Conservation (phyloP, 345 rosid species). For the Bruguiera parviflora region DNA sequence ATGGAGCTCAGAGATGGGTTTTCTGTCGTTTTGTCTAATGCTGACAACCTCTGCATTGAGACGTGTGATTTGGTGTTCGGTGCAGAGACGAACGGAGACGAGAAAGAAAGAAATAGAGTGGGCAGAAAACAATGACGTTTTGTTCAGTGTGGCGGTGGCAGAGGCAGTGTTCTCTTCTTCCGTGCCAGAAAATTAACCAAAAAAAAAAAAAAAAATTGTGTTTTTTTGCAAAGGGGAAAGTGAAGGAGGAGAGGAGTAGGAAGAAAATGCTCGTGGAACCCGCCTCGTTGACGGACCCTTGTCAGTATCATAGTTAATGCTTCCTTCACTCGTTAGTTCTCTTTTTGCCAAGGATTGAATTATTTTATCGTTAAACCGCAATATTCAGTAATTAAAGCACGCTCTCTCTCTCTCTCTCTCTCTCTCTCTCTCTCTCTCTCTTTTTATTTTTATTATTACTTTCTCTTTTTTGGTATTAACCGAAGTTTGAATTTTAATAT, state of each 20-base stretch:
- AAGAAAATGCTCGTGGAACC: slow-evolving; percentile 45
- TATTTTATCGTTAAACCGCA: too few species aligned
- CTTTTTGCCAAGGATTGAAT: too few species aligned
- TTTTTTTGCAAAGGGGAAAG: background rate
- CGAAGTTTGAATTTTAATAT: too few species aligned
- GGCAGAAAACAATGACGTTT: too few species aligned
- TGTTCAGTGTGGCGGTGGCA: background rate
- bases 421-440: too few species aligned
- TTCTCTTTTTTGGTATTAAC: too few species aligned
- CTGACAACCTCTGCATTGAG: slow-evolving; percentile 14
- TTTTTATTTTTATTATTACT: too few species aligned
- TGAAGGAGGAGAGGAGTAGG: background rate
- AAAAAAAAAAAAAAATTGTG: background rate
- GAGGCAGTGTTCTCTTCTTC: slow-evolving; percentile 10
- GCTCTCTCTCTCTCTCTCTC: too few species aligned
- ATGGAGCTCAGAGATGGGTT: slow-evolving; percentile 28
- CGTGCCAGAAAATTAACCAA: background rate
- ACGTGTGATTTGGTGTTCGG: slow-evolving; percentile 26
- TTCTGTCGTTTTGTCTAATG: slow-evolving; percentile 4
- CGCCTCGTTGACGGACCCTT: slow-evolving; percentile 31
- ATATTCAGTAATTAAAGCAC: too few species aligned
- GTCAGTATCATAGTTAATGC: background rate
- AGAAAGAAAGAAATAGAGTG: background rate
- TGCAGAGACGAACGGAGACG: slow-evolving; percentile 5
- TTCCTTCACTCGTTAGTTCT: background rate